Conservation (phyloP, 768 basidiomycete genomes). For the Clitopilus hobsonii region DNA sequence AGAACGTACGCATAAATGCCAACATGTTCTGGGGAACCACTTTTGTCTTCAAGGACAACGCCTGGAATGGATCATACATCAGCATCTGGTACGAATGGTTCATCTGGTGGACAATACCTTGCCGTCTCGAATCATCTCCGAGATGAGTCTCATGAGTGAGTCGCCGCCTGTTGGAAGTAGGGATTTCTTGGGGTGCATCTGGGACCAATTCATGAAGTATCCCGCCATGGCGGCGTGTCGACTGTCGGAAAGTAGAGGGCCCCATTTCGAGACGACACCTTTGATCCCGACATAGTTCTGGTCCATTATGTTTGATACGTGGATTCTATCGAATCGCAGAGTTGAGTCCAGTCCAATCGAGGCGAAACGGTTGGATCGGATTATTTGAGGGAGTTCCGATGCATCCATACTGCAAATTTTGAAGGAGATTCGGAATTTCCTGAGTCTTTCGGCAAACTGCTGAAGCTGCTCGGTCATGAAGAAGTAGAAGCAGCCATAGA, state of each 20-base stretch:
- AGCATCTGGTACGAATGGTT: too few species aligned
- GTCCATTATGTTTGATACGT: neutral
- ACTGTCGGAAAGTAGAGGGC: neutral
- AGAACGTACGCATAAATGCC: too few species aligned
- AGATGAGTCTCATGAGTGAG: too few species aligned
- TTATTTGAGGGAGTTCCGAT: neutral
- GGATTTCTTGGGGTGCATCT: too few species aligned
- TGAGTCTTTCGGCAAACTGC: neutral
- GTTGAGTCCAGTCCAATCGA: neutral
- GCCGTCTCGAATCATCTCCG: too few species aligned
- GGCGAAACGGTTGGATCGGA: neutral
- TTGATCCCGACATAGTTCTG: neutral
- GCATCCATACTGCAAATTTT: neutral
- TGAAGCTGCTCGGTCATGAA: neutral
- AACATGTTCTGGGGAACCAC: too few species aligned
- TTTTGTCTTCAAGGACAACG: too few species aligned
- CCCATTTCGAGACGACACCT: neutral
- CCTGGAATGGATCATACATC: too few species aligned
- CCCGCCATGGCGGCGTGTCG: neutral
- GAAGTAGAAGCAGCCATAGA: neutral
- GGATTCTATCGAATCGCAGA: neutral
- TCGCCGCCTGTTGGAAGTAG: too few species aligned
- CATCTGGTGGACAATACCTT: too few species aligned
- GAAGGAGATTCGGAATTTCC: neutral
- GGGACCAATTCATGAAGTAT: neutral